Conservation (phyloP, 768 basidiomycete species). For the Leccinum olivaceopallidum region DNA sequence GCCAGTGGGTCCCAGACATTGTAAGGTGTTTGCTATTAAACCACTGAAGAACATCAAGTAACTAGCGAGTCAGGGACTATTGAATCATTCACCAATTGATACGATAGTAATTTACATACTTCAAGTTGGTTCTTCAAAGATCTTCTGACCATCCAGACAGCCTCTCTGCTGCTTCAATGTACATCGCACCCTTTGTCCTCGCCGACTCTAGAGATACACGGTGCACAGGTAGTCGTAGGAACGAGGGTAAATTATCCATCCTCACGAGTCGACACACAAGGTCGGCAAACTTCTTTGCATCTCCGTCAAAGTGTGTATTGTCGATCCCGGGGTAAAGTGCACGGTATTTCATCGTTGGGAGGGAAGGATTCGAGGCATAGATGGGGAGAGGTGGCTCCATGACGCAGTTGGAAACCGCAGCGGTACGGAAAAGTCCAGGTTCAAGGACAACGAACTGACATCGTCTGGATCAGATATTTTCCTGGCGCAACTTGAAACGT, state of each 20-base stretch:
- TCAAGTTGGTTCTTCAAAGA: conserved; percentile 18
- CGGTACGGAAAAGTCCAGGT: conserved; percentile 28
- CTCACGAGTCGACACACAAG: conserved; percentile 17
- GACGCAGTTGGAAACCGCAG: conserved; percentile 10
- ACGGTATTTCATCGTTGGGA: conserved; percentile 26
- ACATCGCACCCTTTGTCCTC: conserved; percentile 21
- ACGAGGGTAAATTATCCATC: conserved; percentile 18
- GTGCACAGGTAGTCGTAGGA: conserved; percentile 26
- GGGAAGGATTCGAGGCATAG: conserved; percentile 28
- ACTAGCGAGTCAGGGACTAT: too few species aligned
- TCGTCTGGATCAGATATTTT: not conserved
- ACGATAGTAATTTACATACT: not conserved
- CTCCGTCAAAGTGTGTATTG: conserved; percentile 24
- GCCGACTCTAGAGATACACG: conserved; percentile 22
- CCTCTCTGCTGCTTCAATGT: conserved; percentile 24
- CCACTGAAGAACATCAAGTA: too few species aligned
- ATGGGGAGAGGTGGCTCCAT: conserved; percentile 16
- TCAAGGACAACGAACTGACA: conserved; percentile 23
- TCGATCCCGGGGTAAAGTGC: conserved; percentile 18
- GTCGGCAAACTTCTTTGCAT: conserved; percentile 26
- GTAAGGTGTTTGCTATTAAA: too few species aligned
- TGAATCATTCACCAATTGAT: too few species aligned
- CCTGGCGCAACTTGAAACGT: not conserved
- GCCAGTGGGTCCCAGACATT: too few species aligned
- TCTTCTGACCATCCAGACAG: conserved; percentile 25